phyloP scores from a whole-genome alignment of 2,329 filamentous ascomycete genomes.

The Ophiostoma sp. region DNA sequence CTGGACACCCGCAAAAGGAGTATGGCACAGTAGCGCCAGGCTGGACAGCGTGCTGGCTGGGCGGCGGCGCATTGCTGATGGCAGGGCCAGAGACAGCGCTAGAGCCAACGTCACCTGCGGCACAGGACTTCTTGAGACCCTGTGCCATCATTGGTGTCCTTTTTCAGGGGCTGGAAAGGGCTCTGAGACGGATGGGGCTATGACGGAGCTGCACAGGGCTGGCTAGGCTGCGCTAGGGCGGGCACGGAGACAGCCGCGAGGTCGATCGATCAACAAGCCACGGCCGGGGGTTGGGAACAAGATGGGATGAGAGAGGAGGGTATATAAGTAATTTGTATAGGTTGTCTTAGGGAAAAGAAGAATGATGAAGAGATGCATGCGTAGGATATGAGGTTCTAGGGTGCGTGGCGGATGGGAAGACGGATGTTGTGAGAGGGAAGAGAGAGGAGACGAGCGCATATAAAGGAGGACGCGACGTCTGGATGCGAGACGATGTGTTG shows the following conservation, averaged over 20 bases:
- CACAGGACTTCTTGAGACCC: constrained; percentile 6
- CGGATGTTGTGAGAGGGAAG: not conserved
- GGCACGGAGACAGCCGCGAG: too few relatives aligned
- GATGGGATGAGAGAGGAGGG: not conserved
- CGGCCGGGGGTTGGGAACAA: not conserved
- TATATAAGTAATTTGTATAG: not conserved
- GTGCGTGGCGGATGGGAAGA: too few relatives aligned
- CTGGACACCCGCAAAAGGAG: not conserved
- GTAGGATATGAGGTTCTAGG: too few relatives aligned
- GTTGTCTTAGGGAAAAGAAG: not conserved
- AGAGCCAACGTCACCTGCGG: not conserved
- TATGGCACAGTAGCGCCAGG: constrained; percentile 1
- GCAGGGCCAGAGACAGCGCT: not conserved
- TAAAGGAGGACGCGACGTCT: not conserved
- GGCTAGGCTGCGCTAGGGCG: too few relatives aligned
- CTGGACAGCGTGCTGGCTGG: not conserved
- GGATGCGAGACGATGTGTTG: too few relatives aligned
- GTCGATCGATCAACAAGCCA: too few relatives aligned
- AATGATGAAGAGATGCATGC: not conserved
- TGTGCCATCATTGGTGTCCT: constrained; percentile 16
- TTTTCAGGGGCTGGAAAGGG: not conserved
- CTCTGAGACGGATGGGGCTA: not conserved
- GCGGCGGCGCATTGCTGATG: too few relatives aligned
- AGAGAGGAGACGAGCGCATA: not conserved
- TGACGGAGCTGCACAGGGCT: not conserved